Evolutionary conservation across 2,329 filamentous ascomycete genomes (phyloP).

Genomic region (Xylaria sp.): DNA sequence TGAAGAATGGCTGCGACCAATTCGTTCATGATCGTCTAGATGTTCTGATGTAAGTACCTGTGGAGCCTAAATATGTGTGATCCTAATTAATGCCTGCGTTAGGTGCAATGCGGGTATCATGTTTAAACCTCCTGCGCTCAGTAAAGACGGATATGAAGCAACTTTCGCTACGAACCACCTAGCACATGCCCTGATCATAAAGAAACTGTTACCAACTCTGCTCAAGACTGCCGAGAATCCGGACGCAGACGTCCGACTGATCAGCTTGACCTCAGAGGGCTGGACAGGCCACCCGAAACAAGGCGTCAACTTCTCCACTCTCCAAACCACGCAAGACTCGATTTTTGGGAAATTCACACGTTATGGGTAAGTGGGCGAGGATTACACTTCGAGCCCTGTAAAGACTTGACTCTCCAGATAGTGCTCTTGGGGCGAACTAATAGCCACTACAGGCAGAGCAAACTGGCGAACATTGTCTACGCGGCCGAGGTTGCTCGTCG

Average conservation of each 20-base stretch:
- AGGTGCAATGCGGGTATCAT: conserved; percentile 58
- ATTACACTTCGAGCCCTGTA: no score
- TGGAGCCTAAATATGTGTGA: background rate
- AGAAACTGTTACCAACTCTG: conserved; percentile 48
- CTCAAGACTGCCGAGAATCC: conserved; percentile 41
- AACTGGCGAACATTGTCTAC: conserved; percentile 48
- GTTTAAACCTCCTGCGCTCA: conserved; percentile 51
- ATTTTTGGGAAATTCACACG: conserved; percentile 40
- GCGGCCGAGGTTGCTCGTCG: conserved; percentile 44
- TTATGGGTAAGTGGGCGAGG: conserved; percentile 44
- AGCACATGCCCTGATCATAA: conserved; percentile 57
- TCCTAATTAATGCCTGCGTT: background rate
- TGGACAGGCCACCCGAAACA: conserved; percentile 40
- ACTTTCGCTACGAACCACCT: conserved; percentile 61
- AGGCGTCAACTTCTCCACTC: conserved; percentile 44
- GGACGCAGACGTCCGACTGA: conserved; percentile 45
- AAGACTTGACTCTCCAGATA: background rate
- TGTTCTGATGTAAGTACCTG: conserved; percentile 52
- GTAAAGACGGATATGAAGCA: conserved; percentile 58
- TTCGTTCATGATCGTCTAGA: conserved; percentile 55
- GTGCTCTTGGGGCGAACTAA: background rate
- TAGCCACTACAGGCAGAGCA: conserved; percentile 53
- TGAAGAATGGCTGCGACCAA: conserved; percentile 51
- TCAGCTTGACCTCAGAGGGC: conserved; percentile 43
- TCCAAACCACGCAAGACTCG: conserved; percentile 42